Evolutionary conservation across 2,329 filamentous ascomycete species (phyloP), one percentile per base, ranked within the genome.

Genomic region (Fusarium falciforme): DNA sequence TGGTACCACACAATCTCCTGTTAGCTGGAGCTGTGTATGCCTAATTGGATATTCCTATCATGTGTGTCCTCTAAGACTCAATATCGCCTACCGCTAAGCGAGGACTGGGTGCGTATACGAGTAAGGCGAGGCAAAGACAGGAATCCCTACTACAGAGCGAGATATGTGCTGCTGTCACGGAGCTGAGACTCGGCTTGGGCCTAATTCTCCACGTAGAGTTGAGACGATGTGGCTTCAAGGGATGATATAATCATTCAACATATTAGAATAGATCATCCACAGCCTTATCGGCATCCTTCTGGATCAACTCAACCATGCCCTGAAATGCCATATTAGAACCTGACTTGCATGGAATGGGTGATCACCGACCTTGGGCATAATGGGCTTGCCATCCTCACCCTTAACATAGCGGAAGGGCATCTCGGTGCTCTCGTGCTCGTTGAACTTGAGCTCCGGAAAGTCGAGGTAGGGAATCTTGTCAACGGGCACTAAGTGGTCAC

Each of bases 381-480:
- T 91, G 1, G 95, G 94, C 76, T 94, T 87, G 52, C 93, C 94
- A 66, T 93, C 86, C 12, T 89, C 85, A 61, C 89, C 92, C 80
- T 90, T 92, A 60, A 99, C 95, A 81, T 99, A 99, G 76, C 96
- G 94, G 84, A 99, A 99, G 1, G 96, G 96, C 96, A 99, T 98
- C 83, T 98, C 89, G 0, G 95, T 98, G 82, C 93, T 96, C 85
- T 99, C 96, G 79, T 97, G 92, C 81, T 96, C 92, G 82, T 94
- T 94, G 82, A 98, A 93, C 80, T 92, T 92, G 80, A 99, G 89
- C 80, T 98, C 96, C 0, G 96, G 96, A 79, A 94, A 92, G 81
- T 98, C 95, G 36, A 96, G 83, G 80, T 96, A 98, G 2, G 91
- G 88, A 36, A 99, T 93, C 74, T 95, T 87, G 65, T 93, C 90